These are phyloP conservation scores for Cryptococcus sp. DNA, from an alignment of 1,284 basidiomycete species.

Conservation along the genomic window DNA sequence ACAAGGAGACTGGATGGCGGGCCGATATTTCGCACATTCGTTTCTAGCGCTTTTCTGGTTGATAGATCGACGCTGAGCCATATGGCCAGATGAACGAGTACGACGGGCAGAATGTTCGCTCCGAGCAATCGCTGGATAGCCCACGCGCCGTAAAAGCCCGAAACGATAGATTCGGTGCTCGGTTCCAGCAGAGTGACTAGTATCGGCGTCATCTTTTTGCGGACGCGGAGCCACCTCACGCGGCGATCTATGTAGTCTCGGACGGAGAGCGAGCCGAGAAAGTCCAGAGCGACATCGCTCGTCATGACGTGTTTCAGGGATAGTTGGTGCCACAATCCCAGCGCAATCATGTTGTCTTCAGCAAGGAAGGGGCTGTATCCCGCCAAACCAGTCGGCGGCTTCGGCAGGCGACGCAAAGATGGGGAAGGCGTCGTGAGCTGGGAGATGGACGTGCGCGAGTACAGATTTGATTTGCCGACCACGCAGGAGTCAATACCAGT, in stretches of 20 bases:
- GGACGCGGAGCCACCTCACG: slow-evolving; percentile 89
- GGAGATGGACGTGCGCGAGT: slow-evolving; percentile 74
- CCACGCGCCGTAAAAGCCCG: slow-evolving; percentile 65
- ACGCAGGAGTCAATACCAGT: slow-evolving; percentile 90
- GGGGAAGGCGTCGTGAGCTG: slow-evolving; percentile 44
- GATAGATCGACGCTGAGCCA: slow-evolving; percentile 53
- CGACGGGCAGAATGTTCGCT: slow-evolving; percentile 63
- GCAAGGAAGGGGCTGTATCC: slow-evolving; percentile 84
- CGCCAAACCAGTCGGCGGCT: slow-evolving; percentile 60
- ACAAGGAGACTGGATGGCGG: slow-evolving; percentile 56
- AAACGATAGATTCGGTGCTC: slow-evolving; percentile 78
- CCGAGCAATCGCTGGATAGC: slow-evolving; percentile 63
- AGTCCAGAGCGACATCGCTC: slow-evolving; percentile 81
- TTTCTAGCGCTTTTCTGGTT: slow-evolving; percentile 42
- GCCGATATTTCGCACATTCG: slow-evolving; percentile 68
- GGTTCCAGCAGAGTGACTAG: slow-evolving; percentile 82
- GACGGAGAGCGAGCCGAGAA: slow-evolving; percentile 81
- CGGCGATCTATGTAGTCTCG: slow-evolving; percentile 79
- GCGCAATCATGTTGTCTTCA: slow-evolving; percentile 94
- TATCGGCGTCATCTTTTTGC: slow-evolving; percentile 80
- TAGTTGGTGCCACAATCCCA: slow-evolving; percentile 86
- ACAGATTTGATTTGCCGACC: slow-evolving; percentile 95
- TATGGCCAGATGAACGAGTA: slow-evolving; percentile 70
- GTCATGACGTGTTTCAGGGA: slow-evolving; percentile 81
- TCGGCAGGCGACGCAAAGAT: slow-evolving; percentile 27